Conservation (phyloP, 2,329 filamentous ascomycete species). For the Fonsecaea pugnacius region DNA sequence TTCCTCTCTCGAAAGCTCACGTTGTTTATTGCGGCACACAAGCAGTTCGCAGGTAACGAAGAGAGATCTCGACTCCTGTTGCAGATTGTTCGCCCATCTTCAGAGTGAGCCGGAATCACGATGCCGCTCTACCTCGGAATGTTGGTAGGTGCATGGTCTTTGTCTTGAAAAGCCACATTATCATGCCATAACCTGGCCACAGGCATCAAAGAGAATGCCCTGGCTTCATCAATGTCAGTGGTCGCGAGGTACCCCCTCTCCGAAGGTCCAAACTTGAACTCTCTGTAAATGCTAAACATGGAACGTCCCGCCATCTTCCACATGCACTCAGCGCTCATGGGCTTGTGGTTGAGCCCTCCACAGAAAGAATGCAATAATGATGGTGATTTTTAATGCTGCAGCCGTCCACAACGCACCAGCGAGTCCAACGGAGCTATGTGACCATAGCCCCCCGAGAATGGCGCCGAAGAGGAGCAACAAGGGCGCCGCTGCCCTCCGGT, state of each 20-base stretch:
- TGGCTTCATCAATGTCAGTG: background rate
- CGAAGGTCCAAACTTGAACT: background rate
- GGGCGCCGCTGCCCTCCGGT: constrained; percentile 57
- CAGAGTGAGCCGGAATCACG: background rate
- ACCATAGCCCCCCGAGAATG: constrained; percentile 59
- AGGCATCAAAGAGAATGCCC: background rate
- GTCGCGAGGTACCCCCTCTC: background rate
- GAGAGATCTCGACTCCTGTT: background rate
- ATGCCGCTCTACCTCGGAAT: background rate
- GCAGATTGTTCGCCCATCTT: no score
- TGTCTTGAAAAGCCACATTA: background rate
- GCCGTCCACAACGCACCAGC: constrained; percentile 65
- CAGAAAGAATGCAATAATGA: constrained; percentile 63
- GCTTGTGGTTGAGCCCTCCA: constrained; percentile 58
- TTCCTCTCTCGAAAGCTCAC: background rate
- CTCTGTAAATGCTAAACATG: background rate
- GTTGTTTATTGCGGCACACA: background rate
- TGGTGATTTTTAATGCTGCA: constrained; percentile 59
- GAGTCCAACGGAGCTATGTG: constrained; percentile 57
- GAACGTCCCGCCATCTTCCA: background rate
- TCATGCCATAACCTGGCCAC: background rate
- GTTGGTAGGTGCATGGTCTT: background rate
- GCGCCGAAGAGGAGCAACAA: constrained; percentile 59
- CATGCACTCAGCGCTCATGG: background rate
- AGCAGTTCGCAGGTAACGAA: background rate